Conservation (phyloP, 2,329 filamentous ascomycete genomes). For the Beauveria sp. region DNA sequence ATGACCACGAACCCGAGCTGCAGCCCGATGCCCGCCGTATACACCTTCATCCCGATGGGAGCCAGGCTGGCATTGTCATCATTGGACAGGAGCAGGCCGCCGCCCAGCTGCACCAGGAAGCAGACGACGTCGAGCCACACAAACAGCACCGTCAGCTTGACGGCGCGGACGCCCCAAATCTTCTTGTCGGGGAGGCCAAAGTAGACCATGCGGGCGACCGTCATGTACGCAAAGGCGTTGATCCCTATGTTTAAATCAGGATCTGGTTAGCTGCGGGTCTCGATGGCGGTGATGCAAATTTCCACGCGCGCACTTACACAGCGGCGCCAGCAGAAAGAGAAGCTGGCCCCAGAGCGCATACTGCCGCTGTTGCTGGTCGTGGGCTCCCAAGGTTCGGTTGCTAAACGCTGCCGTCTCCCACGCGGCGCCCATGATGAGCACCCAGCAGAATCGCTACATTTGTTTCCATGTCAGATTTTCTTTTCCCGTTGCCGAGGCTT, state of each 20-base stretch:
- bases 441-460: conserved; percentile 28
- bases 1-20: conserved; percentile 31
- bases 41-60: conserved; percentile 29
- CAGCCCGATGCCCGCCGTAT: conserved; percentile 30
- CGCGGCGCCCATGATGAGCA: conserved; percentile 29
- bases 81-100: conserved; percentile 30
- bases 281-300: too few species aligned
- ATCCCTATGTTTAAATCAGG: conserved; percentile 23
- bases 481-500: not conserved
- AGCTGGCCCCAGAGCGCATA: conserved; percentile 26
- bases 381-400: conserved; percentile 27
- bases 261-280: not conserved
- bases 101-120: conserved; percentile 37
- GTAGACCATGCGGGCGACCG: conserved; percentile 31
- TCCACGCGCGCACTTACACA: conserved; percentile 23
- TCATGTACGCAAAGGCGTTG: conserved; percentile 39
- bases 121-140: conserved; percentile 40
- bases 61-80: conserved; percentile 20
- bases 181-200: conserved; percentile 30
- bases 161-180: conserved; percentile 27
- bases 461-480: not conserved
- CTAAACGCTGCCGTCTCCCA: conserved; percentile 34
- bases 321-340: conserved; percentile 33
- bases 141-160: conserved; percentile 35
- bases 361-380: conserved; percentile 28